Percentiles rank a stretch among this genome's conserved stretches.
Evolutionary conservation across 768 basidiomycete species (phyloP).

Genomic region (Dacryopinax primogenitus): DNA sequence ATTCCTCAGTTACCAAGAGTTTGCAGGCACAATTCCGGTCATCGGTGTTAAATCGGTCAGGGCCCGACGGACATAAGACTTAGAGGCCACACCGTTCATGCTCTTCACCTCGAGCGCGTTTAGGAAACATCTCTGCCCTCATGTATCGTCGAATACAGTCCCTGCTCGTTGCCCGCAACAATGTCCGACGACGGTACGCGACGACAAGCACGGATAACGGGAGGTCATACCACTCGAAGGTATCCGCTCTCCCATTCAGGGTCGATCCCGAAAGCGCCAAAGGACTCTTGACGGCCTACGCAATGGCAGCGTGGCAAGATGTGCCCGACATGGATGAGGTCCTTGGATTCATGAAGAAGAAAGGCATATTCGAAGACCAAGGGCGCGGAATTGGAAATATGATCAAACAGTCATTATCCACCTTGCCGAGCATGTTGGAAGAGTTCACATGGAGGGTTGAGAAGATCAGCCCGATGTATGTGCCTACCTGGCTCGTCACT

Average conservation of each 20-base stretch:
- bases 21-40: too few relatives aligned
- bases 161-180: too few relatives aligned
- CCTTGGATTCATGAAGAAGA: neutral
- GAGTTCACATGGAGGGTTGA: neutral
- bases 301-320: neutral
- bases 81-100: too few relatives aligned
- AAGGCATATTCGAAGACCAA: neutral
- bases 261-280: neutral
- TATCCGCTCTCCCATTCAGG: neutral
- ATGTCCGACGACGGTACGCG: neutral
- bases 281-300: neutral
- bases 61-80: too few relatives aligned
- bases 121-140: too few relatives aligned
- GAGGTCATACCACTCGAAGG: neutral
- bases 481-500: neutral
- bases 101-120: too few relatives aligned
- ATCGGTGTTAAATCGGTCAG: too few relatives aligned
- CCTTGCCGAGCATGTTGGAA: neutral
- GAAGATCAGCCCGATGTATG: neutral
- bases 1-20: too few relatives aligned
- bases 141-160: too few relatives aligned
- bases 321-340: neutral
- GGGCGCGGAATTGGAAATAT: neutral
- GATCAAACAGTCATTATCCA: neutral
- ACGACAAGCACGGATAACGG: neutral